Evolutionary conservation across 192 early-diverging fungal genomes (phyloP), one percentile per base, ranked within the genome.

Genomic region (Umbelopsis sp.): DNA sequence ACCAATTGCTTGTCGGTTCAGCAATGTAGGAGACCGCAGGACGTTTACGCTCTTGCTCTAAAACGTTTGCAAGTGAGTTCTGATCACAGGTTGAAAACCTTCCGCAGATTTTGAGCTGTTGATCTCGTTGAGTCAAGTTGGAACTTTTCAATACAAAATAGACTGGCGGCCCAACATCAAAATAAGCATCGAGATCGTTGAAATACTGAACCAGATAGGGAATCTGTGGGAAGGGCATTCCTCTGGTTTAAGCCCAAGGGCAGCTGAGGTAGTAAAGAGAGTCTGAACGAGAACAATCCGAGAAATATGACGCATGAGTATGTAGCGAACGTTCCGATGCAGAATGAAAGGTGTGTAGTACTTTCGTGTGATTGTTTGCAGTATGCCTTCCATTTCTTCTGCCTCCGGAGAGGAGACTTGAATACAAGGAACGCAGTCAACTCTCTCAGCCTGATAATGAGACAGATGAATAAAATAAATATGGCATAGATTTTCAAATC

Each of bases 31-130:
- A 89, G 5, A 89, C 81, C 4, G 80, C 26, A 7, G 86, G 81
- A 12, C 89, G 81, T 66, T 89, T 89, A 11, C 89, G 81, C 29
- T 90, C 89, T 71, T 88, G 86, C 62, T 90, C 89, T 26, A 90
- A 65, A 3, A 88, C 71, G 51, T 87, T 88, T 20, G 87, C 83
- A 7, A 90, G 68, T 4, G 87, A 89, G 4, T 68, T 44, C 29
- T 77, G 71, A 10, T 79, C 56, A 44, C 89, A 90, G 0, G 81
- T 78, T 2, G 86, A 81, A 66, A 90, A 87, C 51, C 87, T 69
- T 25, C 83, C 89, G 56, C 89, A 90, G 5, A 90, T 59, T 31
- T 87, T 74, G 26, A 83, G 77, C 65, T 87, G 86, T n/a, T 80
- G 85, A 3, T 74, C 20, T 8, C 72, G 73, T 17, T 74, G 71